A percentile compares a stretch with the other conserved stretches of the same genome.
Conservation (phyloP, 1,284 basidiomycete genomes). For the Cystobasidium pallidum region DNA sequence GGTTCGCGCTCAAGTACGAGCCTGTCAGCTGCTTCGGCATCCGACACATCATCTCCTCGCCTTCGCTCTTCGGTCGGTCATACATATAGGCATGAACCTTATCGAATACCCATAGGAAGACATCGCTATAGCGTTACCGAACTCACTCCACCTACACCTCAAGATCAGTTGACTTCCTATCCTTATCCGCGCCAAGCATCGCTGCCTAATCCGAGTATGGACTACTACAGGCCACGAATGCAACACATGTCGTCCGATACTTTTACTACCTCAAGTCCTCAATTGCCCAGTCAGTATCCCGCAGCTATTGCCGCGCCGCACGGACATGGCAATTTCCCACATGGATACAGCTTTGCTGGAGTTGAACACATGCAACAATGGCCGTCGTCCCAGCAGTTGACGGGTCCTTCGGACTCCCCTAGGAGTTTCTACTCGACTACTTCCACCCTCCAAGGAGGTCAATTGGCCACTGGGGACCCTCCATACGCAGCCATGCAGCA, state of each 20-base stretch:
- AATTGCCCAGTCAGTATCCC: background rate
- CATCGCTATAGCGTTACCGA: conserved; percentile 20
- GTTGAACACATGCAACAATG: background rate
- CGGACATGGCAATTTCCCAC: background rate
- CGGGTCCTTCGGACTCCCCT: background rate
- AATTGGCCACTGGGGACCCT: conserved; percentile 11
- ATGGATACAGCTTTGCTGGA: background rate
- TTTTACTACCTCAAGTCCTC: background rate
- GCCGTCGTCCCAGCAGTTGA: background rate
- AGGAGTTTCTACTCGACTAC: conserved; percentile 8
- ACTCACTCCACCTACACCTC: background rate
- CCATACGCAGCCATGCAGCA: background rate
- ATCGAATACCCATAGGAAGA: conserved; percentile 15
- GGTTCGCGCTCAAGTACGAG: conserved; percentile 14
- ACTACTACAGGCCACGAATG: background rate
- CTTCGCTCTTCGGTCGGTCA: conserved; percentile 3
- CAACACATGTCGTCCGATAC: background rate
- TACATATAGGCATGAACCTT: conserved; percentile 16
- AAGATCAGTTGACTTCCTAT: background rate
- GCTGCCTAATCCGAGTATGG: background rate
- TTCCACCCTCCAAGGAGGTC: background rate
- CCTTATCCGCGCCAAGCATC: conserved; percentile 17
- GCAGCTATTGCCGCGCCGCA: background rate
- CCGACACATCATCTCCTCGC: conserved; percentile 13
- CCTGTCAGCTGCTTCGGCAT: background rate